phyloP scores from a whole-genome alignment of 1,139 yeast genomes.

The Meyerozyma carpophila region DNA sequence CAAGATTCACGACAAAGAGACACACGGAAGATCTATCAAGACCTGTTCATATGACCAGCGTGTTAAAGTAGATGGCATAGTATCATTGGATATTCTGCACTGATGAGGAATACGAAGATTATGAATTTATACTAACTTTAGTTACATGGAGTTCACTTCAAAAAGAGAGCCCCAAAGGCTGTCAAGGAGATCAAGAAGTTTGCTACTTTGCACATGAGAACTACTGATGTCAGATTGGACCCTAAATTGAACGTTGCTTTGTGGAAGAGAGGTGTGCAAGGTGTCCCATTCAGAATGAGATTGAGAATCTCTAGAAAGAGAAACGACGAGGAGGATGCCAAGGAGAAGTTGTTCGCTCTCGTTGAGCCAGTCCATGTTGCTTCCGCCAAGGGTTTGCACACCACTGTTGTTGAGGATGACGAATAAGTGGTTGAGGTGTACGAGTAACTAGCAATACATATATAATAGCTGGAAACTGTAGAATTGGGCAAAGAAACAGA shows the following conservation, averaged over 20 bases:
- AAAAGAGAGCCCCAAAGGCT: constrained; percentile 99
- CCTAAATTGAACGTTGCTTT: constrained; percentile 97
- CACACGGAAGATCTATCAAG: background rate
- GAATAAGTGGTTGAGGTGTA: constrained; percentile 24
- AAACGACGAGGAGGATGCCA: constrained; percentile 99
- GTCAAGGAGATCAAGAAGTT: constrained; percentile 99
- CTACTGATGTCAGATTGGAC: constrained; percentile 98
- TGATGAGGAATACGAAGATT: background rate
- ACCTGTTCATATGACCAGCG: background rate
- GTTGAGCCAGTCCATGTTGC: constrained; percentile 97
- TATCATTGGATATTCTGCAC: background rate
- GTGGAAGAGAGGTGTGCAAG: constrained; percentile 99
- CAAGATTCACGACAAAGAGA: background rate
- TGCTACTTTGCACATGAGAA: constrained; percentile 98
- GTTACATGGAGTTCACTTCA: constrained; percentile 98
- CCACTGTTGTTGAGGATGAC: constrained; percentile 92
- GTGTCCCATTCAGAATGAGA: constrained; percentile 97
- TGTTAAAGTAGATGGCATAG: background rate
- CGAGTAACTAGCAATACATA: constrained; percentile 1
- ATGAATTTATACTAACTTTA: constrained; percentile 17
- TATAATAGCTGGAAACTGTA: constrained; percentile 1
- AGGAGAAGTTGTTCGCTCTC: constrained; percentile 95
- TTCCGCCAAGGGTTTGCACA: constrained; percentile 94
- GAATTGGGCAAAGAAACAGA: background rate
- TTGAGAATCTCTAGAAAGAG: constrained; percentile 99